Conservation (phyloP, 2,329 filamentous ascomycete species). For the Trichoderma koningiopsis region DNA sequence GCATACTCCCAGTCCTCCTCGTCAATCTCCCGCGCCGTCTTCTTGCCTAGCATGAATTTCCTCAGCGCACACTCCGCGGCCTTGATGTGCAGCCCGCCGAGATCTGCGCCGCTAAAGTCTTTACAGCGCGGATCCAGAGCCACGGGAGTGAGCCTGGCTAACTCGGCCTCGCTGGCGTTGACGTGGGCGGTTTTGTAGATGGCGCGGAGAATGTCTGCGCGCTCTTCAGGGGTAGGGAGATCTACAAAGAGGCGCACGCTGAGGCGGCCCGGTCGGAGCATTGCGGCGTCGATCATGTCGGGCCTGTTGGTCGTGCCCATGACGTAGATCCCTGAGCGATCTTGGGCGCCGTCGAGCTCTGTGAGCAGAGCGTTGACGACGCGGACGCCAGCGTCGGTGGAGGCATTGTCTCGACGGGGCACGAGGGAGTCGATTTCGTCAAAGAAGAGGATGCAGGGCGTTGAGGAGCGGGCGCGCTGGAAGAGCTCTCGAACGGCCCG, state of each 20-base stretch:
- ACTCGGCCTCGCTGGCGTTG: conserved; percentile 46
- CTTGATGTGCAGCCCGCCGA: conserved; percentile 52
- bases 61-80: conserved; percentile 53
- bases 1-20: conserved; percentile 57
- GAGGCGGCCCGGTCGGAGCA: conserved; percentile 87
- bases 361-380: conserved; percentile 95
- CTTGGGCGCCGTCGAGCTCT: conserved; percentile 84
- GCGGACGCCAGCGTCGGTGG: conserved; percentile 80
- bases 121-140: conserved; percentile 69
- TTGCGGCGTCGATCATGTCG: conserved; percentile 94
- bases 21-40: conserved; percentile 34
- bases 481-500: conserved; percentile 92
- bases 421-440: conserved; percentile 95
- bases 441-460: conserved; percentile 96
- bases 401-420: conserved; percentile 74
- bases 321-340: conserved; percentile 84
- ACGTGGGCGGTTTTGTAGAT: conserved; percentile 53
- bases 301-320: conserved; percentile 94
- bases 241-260: conserved; percentile 90
- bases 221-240: conserved; percentile 74
- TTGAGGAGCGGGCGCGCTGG: conserved; percentile 77
- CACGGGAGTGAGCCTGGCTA: conserved; percentile 60
- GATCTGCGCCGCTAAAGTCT: conserved; percentile 73
- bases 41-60: conserved; percentile 40
- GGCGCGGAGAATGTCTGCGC: conserved; percentile 82